Conservation (phyloP, 305 asterid species). For the Rubia peregrina region DNA sequence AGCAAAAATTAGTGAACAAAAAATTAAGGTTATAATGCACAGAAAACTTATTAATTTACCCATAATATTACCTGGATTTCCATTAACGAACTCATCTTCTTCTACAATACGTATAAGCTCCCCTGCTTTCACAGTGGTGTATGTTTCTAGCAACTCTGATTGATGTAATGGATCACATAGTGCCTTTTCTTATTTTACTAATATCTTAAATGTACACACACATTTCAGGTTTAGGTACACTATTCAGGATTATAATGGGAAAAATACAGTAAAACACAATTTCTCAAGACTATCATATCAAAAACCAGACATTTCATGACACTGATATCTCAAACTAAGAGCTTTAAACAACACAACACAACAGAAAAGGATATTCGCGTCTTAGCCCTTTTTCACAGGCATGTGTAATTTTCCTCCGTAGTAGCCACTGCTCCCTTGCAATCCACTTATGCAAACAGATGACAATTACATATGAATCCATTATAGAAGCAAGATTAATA, state of each 20-base stretch:
- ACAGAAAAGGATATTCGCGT: slow-evolving; percentile 56
- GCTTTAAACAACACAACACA: background rate
- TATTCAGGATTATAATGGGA: background rate
- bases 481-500: background rate
- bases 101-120: slow-evolving; percentile 12
- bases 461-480: background rate
- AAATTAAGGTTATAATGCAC: too few species aligned
- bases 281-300: slow-evolving; percentile 4
- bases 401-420: slow-evolving; percentile 39
- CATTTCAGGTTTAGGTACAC: slow-evolving; percentile 28
- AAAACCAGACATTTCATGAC: background rate
- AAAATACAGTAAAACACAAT: background rate
- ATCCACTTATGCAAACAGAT: slow-evolving; percentile 45
- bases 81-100: background rate
- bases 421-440: slow-evolving; percentile 40
- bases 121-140: slow-evolving; percentile 27
- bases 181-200: slow-evolving; percentile 15
- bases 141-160: slow-evolving; percentile 12
- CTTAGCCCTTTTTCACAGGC: slow-evolving; percentile 86
- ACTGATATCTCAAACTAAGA: background rate
- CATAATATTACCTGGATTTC: background rate
- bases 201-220: slow-evolving; percentile 5
- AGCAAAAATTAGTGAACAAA: too few species aligned
- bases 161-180: slow-evolving; percentile 20
- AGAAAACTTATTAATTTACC: too few species aligned